phyloP scores from a whole-genome alignment of 2,329 filamentous ascomycete species.

The Pseudogymnoascus destructans region DNA sequence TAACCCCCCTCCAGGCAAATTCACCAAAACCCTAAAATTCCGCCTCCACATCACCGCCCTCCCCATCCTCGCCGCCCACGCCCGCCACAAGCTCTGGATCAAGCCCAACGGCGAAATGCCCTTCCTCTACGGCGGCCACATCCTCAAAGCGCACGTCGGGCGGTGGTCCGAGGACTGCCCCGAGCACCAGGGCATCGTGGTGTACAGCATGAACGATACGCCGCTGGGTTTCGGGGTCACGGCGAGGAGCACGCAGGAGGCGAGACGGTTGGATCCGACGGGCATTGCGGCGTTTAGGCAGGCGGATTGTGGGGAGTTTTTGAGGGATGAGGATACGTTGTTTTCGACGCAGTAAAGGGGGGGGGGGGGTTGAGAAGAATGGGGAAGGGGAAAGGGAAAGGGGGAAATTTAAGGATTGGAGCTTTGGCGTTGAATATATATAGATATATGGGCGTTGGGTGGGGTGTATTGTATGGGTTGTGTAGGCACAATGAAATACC shows the following conservation, averaged over 20 bases:
- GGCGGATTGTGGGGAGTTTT: conserved; percentile 86
- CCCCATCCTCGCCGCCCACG: conserved; percentile 77
- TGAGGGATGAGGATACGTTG: conserved; percentile 65
- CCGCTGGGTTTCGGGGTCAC: conserved; percentile 90
- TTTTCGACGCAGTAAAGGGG: conserved; percentile 36
- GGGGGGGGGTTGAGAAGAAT: conserved; percentile 20
- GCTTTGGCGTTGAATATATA: not conserved
- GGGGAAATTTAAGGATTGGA: not conserved
- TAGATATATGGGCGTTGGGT: not conserved
- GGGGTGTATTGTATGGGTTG: conserved; percentile 4
- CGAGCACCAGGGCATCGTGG: conserved; percentile 82
- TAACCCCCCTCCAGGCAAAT: conserved; percentile 53
- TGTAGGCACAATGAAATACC: conserved; percentile 4
- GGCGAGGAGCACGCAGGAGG: conserved; percentile 73
- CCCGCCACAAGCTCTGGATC: conserved; percentile 94
- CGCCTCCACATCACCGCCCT: conserved; percentile 80
- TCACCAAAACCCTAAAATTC: conserved; percentile 95
- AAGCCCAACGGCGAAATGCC: conserved; percentile 96
- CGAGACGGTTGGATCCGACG: conserved; percentile 75
- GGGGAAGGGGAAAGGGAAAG: not conserved
- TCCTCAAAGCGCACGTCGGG: conserved; percentile 66
- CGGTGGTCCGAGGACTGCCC: conserved; percentile 85
- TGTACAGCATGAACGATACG: conserved; percentile 84
- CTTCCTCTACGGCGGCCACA: conserved; percentile 80
- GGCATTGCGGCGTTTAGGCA: conserved; percentile 82